phyloP scores from a whole-genome alignment of 2,329 filamentous ascomycete genomes.

The Cucurbitaria berberidis region DNA sequence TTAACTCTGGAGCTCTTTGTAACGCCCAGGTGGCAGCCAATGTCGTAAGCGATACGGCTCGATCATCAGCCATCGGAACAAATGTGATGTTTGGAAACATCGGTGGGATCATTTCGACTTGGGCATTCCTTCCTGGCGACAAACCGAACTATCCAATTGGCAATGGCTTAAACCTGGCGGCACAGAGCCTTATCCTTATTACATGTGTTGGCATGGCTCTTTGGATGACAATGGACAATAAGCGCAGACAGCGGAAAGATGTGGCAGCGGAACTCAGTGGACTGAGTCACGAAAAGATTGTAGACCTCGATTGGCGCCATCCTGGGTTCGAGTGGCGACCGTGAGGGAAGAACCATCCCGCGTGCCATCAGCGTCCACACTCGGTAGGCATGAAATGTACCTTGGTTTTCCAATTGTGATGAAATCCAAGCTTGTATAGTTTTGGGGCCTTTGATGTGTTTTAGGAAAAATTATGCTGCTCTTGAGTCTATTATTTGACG shows the following conservation, averaged over 20 bases:
- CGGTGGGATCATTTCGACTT: conserved; percentile 68
- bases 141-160: conserved; percentile 69
- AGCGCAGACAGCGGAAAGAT: conserved; percentile 58
- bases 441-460: no score
- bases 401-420: no score
- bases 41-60: conserved; percentile 70
- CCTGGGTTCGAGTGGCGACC: conserved; percentile 4
- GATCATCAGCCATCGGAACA: conserved; percentile 39
- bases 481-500: no score
- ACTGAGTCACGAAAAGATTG: conserved; percentile 58
- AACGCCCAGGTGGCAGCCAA: conserved; percentile 73
- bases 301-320: conserved; percentile 66
- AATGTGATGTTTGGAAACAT: conserved; percentile 70
- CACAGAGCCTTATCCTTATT: conserved; percentile 56
- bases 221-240: conserved; percentile 68
- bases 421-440: no score
- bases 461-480: no score
- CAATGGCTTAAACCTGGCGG: conserved; percentile 70
- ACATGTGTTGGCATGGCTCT: conserved; percentile 35
- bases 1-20: conserved; percentile 64
- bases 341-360: background rate
- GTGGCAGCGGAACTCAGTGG: conserved; percentile 60
- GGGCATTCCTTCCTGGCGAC: conserved; percentile 67
- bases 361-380: background rate
- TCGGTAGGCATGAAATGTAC: no score